Evolutionary conservation across 495 filamentous ascomycete species (phyloP).

Genomic region (Cetradonia linearis): DNA sequence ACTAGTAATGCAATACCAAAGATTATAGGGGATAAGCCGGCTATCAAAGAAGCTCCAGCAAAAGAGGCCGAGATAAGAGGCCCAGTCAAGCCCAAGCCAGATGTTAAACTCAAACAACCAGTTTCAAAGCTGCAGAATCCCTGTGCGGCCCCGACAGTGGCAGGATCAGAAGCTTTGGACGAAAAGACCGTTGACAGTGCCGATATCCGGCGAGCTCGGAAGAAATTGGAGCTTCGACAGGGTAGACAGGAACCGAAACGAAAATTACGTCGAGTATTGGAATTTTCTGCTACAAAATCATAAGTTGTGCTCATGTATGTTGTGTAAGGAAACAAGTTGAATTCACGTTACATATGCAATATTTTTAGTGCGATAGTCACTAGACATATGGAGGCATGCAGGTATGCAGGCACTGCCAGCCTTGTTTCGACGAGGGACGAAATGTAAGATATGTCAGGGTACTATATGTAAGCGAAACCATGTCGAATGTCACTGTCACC

Average conservation of each 20-base stretch:
- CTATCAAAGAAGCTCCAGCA: not conserved
- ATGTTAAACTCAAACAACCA: not conserved
- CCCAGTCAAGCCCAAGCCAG: not conserved
- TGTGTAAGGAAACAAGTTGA: no score
- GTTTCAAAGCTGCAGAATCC: conserved; percentile 1
- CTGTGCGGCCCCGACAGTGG: not conserved
- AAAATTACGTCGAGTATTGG: conserved; percentile 18
- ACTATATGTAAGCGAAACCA: not conserved
- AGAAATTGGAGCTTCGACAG: conserved; percentile 15
- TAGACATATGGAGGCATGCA: not conserved
- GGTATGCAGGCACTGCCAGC: not conserved
- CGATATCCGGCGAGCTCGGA: conserved; percentile 13
- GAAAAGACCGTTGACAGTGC: conserved; percentile 8
- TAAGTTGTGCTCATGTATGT: not conserved
- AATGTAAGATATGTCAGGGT: not conserved
- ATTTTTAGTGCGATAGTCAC: not conserved
- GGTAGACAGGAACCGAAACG: conserved; percentile 20
- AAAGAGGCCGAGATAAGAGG: not conserved
- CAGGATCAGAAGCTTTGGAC: not conserved
- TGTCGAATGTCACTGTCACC: not conserved
- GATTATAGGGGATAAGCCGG: conserved; percentile 1
- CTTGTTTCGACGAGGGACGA: not conserved
- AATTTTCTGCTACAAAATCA: conserved; percentile 3
- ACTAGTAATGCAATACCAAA: not conserved
- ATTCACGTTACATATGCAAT: not conserved